Evolutionary conservation across 2,329 filamentous ascomycete genomes (phyloP).

Genomic region (Alternaria incomplexa): DNA sequence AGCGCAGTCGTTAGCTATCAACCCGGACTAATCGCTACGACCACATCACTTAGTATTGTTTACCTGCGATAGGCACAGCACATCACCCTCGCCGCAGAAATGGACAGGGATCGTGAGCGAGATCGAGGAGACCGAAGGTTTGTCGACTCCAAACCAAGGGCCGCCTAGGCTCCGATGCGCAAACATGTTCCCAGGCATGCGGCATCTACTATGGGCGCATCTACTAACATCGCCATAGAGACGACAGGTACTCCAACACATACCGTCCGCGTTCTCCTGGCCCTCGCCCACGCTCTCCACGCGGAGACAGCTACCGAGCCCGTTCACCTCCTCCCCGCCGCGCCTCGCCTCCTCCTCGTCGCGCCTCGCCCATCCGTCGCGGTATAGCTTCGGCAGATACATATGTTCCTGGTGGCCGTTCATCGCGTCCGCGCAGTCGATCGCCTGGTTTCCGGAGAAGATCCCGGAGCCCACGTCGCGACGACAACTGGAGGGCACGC

Average conservation of each 20-base stretch:
- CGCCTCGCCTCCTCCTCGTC: conserved; percentile 6
- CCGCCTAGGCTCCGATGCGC: conserved; percentile 11
- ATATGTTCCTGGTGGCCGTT: conserved; percentile 47
- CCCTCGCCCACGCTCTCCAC: conserved; percentile 38
- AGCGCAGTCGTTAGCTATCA: background rate
- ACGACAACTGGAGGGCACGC: conserved; percentile 53
- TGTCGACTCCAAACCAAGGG: conserved; percentile 32
- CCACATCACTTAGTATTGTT: background rate
- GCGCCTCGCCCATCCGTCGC: conserved; percentile 40
- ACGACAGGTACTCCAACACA: conserved; percentile 48
- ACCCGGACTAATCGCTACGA: background rate
- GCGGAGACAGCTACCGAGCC: conserved; percentile 47
- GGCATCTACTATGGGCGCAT: background rate
- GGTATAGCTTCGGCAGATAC: conserved; percentile 48
- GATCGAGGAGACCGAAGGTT: conserved; percentile 54
- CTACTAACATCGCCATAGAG: conserved; percentile 31
- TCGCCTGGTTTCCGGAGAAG: conserved; percentile 48
- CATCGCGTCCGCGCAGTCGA: conserved; percentile 47
- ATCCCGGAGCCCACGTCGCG: conserved; percentile 50
- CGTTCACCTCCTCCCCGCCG: conserved; percentile 11
- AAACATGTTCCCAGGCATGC: background rate
- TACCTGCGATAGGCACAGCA: background rate
- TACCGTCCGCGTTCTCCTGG: conserved; percentile 46
- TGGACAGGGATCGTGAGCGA: conserved; percentile 50
- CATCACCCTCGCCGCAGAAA: conserved; percentile 15